Conservation (phyloP, 148 eudicot species). For the Rhododendron mucronatum region DNA sequence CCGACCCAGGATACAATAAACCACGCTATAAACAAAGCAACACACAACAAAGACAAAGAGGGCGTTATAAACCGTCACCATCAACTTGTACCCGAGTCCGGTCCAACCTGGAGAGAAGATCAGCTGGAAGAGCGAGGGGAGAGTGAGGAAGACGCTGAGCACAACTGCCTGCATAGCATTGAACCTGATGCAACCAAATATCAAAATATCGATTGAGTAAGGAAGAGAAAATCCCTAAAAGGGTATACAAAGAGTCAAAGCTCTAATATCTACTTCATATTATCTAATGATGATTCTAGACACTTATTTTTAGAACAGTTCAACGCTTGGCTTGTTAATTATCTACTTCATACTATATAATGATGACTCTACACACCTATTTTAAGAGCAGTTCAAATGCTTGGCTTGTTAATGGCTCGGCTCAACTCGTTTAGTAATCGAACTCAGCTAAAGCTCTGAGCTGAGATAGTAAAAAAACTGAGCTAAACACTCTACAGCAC, state of each 20-base stretch:
- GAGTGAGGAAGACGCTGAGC: conserved; percentile 61
- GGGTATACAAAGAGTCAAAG: background rate
- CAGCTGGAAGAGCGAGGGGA: conserved; percentile 57
- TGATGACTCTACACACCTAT: background rate
- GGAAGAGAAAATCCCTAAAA: background rate
- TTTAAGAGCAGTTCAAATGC: too few relatives aligned
- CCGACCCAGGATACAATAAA: conserved; percentile 50
- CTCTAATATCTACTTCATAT: background rate
- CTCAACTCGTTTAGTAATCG: too few relatives aligned
- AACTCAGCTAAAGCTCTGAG: too few relatives aligned
- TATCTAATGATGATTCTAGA: background rate
- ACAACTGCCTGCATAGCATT: conserved; percentile 87
- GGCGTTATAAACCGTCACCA: conserved; percentile 53
- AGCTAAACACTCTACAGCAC: background rate
- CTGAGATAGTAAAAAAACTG: background rate
- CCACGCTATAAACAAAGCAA: conserved; percentile 63
- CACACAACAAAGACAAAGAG: conserved; percentile 49
- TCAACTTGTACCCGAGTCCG: conserved; percentile 58
- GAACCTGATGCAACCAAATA: background rate
- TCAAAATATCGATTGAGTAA: background rate
- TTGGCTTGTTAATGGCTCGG: too few relatives aligned
- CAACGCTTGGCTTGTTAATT: background rate
- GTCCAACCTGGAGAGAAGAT: conserved; percentile 52
- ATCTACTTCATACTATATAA: background rate
- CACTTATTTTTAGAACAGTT: background rate